These are phyloP conservation scores for Microbotryum scabiosae DNA, from an alignment of 1,284 basidiomycete genomes.

Conservation along the genomic window DNA sequence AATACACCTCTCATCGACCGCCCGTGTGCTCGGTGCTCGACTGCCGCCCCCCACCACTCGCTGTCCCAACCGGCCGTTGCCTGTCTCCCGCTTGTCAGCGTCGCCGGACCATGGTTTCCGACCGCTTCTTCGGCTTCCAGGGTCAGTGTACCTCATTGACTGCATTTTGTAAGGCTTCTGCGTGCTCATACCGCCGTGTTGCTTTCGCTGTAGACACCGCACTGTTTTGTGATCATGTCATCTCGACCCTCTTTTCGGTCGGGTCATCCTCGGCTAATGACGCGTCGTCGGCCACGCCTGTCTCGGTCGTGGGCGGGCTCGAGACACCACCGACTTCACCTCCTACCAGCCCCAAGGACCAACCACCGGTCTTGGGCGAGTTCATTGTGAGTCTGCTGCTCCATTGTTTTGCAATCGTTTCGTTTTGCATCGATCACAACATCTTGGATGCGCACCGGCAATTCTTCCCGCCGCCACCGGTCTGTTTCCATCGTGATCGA, in stretches of 20 bases:
- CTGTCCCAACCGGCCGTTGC: too few relatives aligned
- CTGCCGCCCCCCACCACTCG: too few relatives aligned
- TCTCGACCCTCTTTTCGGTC: slow-evolving; percentile 30
- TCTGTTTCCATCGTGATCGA: too few relatives aligned
- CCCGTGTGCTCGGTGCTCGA: too few relatives aligned
- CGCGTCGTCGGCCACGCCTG: slow-evolving; percentile 8
- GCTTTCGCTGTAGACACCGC: slow-evolving; percentile 27
- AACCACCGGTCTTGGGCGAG: slow-evolving; percentile 29
- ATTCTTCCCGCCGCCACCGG: too few relatives aligned
- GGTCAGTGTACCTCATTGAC: slow-evolving; percentile 6
- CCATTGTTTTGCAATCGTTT: background rate
- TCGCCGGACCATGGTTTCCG: background rate
- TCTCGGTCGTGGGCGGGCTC: slow-evolving; percentile 11
- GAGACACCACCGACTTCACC: slow-evolving; percentile 26
- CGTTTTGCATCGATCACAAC: too few relatives aligned
- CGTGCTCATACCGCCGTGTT: background rate
- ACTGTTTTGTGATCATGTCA: slow-evolving; percentile 34
- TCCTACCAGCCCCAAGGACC: slow-evolving; percentile 19
- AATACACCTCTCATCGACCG: too few relatives aligned
- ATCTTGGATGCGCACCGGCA: too few relatives aligned
- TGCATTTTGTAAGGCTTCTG: background rate
- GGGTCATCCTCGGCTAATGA: too few relatives aligned
- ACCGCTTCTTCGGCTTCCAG: slow-evolving; percentile 27
- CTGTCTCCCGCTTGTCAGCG: too few relatives aligned
- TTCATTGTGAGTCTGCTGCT: slow-evolving; percentile 34